These are phyloP conservation scores for Mucor sp. DNA, from an alignment of 371 early-diverging fungal genomes.

Conservation along the genomic window DNA sequence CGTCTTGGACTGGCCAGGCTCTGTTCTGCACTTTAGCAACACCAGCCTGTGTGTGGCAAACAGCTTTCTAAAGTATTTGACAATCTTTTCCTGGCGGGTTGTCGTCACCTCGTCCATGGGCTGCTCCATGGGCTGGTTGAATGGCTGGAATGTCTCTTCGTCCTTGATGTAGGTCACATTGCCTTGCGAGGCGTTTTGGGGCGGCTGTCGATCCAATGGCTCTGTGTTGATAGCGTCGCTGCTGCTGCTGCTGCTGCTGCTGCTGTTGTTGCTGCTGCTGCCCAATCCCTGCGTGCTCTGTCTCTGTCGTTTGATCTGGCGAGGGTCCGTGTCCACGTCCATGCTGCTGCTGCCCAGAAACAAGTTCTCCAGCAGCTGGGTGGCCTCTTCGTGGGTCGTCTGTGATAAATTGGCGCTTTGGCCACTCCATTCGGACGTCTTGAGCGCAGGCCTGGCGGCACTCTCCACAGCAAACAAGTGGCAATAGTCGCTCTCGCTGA, in stretches of 20 bases:
- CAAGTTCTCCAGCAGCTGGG: neutral
- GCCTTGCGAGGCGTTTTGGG: neutral
- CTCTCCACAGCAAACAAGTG: neutral
- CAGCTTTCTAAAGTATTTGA: neutral
- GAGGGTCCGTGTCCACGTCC: neutral
- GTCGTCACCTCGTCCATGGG: neutral
- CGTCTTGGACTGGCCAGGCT: slow-evolving; percentile 11
- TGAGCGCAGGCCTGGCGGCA: neutral
- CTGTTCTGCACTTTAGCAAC: neutral
- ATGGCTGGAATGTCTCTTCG: neutral
- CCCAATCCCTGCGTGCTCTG: neutral
- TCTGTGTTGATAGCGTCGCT: too few relatives aligned
- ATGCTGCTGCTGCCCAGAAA: neutral
- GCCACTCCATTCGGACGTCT: neutral
- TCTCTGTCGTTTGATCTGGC: neutral
- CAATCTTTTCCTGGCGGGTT: neutral
- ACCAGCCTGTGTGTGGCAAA: neutral
- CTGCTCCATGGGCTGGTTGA: neutral
- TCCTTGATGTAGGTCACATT: neutral
- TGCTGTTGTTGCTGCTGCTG: too few relatives aligned
- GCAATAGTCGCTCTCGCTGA: slow-evolving; percentile 3
- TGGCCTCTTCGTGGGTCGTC: neutral
- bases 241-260: too few relatives aligned
- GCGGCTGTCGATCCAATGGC: too few relatives aligned
- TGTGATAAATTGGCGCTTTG: neutral